Base-by-base conservation (phyloP, 768 basidiomycete genomes). In the Boletellus ananas region DNA sequence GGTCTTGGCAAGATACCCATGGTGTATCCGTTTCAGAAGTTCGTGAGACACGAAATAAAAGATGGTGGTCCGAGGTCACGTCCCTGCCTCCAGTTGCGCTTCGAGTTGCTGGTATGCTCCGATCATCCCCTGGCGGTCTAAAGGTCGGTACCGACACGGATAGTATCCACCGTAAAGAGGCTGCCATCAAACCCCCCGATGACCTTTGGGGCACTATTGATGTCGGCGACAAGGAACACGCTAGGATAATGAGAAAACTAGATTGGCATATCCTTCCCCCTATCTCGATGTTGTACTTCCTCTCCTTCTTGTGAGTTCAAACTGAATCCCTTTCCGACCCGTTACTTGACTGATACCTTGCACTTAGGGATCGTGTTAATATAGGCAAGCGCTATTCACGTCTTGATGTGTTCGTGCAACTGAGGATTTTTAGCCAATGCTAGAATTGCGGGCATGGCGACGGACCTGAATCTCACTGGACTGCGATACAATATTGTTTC, bases 361-460 rank as follows among this genome's bases (percentile, higher is more conserved):
- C 39, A n/a, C 43, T 13, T 40, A 74, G 73, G 35, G 77, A 78
- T 50, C 72, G 77, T 8, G 58, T 69, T 40, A 79, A 76, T 54
- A 65, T 78, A 36, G 77, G 76, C 46, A 57, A 65, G 67, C 59
- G 11, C 9, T 10, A 21, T 34, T 36, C 8, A 27, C 8, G 0
- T 25, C 35, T 42, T 23, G 16, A 27, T 38, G 2, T 13, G 9
- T 39, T 17, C 44, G 27, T 39, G 8, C 9, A 12, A 12, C 51
- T 58, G n/a, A 64, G 9, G 45, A 13, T 16, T 34, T n/a, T 39
- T 21, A 74, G 74, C 64, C 43, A 74, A 75, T 35, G 73, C 74
- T 1, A 61, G 61, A 60, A 65, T 80, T 31, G 77, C 76, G 6
- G 77, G 77, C 8, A 74, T 78, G 76, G 58, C 61, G 12, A 49